Conservation (phyloP, 495 filamentous ascomycete species). For the Neurospora intermedia region DNA sequence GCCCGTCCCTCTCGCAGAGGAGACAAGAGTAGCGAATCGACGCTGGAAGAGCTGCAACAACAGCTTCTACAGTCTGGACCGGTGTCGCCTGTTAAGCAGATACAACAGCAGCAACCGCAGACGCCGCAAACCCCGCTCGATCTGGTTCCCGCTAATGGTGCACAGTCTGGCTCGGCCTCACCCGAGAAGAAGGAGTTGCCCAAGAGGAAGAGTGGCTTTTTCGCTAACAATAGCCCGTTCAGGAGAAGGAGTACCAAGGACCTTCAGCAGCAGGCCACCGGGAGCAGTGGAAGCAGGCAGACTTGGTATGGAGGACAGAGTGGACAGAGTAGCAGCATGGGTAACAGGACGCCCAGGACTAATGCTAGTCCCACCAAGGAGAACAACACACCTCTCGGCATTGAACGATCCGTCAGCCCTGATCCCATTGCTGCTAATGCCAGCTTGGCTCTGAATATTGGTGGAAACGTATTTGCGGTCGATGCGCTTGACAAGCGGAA, state of each 20-base stretch:
- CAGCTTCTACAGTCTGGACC: constrained; percentile 35
- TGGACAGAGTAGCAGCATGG: background rate
- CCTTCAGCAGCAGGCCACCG: constrained; percentile 8
- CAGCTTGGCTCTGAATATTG: constrained; percentile 90
- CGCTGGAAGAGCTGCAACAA: constrained; percentile 59
- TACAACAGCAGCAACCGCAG: constrained; percentile 20
- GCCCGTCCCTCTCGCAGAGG: constrained; percentile 64
- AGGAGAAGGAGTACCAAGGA: constrained; percentile 90
- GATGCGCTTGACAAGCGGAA: constrained; percentile 59
- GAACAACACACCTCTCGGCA: constrained; percentile 23
- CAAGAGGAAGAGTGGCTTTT: constrained; percentile 85
- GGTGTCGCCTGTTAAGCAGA: constrained; percentile 54
- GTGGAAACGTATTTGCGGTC: constrained; percentile 93
- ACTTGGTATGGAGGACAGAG: background rate
- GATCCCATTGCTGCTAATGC: constrained; percentile 91
- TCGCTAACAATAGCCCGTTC: constrained; percentile 89
- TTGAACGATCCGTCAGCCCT: constrained; percentile 45
- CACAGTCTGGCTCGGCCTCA: constrained; percentile 15
- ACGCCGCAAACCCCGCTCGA: constrained; percentile 9
- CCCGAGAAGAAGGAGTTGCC: constrained; percentile 54
- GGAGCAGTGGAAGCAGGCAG: background rate
- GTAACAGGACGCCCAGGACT: background rate
- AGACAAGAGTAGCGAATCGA: constrained; percentile 88
- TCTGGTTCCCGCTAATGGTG: constrained; percentile 9
- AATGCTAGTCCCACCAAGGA: constrained; percentile 10